Evolutionary conservation across 305 asterid species (phyloP).

Genomic region (Lippia alba): DNA sequence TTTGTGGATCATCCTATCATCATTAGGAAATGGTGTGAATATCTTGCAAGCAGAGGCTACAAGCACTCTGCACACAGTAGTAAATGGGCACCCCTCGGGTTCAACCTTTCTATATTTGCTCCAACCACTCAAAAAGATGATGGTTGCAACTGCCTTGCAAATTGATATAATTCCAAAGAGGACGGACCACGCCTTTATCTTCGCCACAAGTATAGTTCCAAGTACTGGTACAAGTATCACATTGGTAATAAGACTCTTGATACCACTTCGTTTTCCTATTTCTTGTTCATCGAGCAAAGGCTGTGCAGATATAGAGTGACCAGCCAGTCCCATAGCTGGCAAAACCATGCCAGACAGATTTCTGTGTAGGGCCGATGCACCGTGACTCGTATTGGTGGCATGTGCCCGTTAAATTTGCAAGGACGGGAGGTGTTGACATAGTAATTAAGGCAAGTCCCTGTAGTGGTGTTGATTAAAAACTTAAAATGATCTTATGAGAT

Average conservation of each 20-base stretch:
- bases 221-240: constrained; percentile 33
- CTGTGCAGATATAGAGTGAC: constrained; percentile 41
- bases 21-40: neutral
- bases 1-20: neutral
- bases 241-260: neutral
- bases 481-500: too few relatives aligned
- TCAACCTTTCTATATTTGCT: neutral
- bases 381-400: constrained; percentile 43
- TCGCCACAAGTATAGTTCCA: constrained; percentile 36
- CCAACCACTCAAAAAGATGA: constrained; percentile 37
- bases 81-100: constrained; percentile 25
- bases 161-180: constrained; percentile 31
- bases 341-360: constrained; percentile 52
- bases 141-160: neutral
- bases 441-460: constrained; percentile 59
- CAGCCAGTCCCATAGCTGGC: constrained; percentile 45
- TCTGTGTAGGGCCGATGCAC: constrained; percentile 52
- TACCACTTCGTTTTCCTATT: too few relatives aligned
- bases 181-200: constrained; percentile 31
- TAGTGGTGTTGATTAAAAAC: too few relatives aligned
- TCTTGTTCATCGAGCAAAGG: constrained; percentile 32
- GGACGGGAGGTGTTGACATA: constrained; percentile 58
- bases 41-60: constrained; percentile 35
- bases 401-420: constrained; percentile 19
- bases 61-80: too few relatives aligned